Base-by-base conservation (phyloP, 305 asterid genomes). In the Fraxinus albicans region DNA sequence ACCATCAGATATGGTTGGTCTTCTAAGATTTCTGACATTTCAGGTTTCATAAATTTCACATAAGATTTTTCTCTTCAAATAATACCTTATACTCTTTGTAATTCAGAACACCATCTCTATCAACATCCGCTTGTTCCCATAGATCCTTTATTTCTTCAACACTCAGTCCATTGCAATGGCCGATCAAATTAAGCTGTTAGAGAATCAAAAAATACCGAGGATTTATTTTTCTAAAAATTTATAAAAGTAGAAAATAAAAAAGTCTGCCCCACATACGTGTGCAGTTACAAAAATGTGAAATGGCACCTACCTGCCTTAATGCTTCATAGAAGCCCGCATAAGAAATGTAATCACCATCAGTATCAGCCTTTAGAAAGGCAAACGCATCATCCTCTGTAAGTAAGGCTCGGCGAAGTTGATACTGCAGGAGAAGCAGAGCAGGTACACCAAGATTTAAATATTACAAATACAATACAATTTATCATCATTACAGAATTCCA, bases 121-220 rank as follows among this genome's bases (percentile, higher is more conserved):
- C 97, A 3, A 89, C 88, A 72, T 94, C 99, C n/a, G 97, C 93
- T 88, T 91, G 97, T 84, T 85, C 91, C 99, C 98, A 96, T 85
- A 96, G 86, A 81, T 93, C 98, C 35, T 86, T 89, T 38, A 93
- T 85, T 92, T 96, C 99, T 53, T 93, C 95, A 38, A 78, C 88
- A 38, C 96, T 91, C 87, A 96, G 85, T 81, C 98, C 99, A 80
- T 92, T 88, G 80, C 93, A 85, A 86, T 95, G 94, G 84, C 99
- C 98, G 21, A 92, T 91, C 91, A 96, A 86, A 84, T 89, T 94
- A 76, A 96, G 98, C 99, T 96, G 98, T 31, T 80, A 8, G 58
- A 77, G 86, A 60, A 78, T 80, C 81, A 50, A 76, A 73, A 75
- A 33, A 78, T 21, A 29, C 38, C 9, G 3, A 19, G 15, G 4